A percentile compares a stretch with the other conserved stretches of the same genome.
Conservation (phyloP, 2,329 filamentous ascomycete genomes). For the Aspergillus candidus region DNA sequence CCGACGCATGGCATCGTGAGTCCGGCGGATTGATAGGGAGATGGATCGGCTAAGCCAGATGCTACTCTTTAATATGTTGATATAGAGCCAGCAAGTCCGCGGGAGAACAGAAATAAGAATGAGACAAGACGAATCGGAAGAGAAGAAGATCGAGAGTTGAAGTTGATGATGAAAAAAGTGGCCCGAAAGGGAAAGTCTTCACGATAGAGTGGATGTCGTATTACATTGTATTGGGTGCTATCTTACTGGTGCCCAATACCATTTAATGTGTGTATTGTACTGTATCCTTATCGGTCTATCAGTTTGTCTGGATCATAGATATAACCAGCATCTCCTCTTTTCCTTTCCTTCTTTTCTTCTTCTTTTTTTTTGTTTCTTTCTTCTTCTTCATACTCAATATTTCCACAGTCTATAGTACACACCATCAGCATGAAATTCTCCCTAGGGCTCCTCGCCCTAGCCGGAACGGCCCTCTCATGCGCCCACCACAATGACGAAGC, state of each 20-base stretch:
- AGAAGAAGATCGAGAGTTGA: slow-evolving; percentile 5
- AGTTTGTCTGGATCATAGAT: not conserved
- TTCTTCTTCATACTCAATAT: not conserved
- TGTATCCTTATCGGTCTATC: too few relatives aligned
- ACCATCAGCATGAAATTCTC: slow-evolving; percentile 24
- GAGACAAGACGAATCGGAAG: slow-evolving; percentile 8
- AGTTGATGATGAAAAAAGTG: slow-evolving; percentile 1
- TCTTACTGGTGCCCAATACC: too few relatives aligned
- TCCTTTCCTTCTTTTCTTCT: slow-evolving; percentile 9
- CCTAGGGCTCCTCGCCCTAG: slow-evolving; percentile 28
- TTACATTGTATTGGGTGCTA: too few relatives aligned
- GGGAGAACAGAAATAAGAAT: slow-evolving; percentile 1
- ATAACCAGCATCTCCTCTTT: slow-evolving; percentile 12
- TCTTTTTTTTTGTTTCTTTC: not conserved
- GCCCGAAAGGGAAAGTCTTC: slow-evolving; percentile 36
- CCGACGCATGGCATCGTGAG: slow-evolving; percentile 44
- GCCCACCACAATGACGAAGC: slow-evolving; percentile 39
- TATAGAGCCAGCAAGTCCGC: not conserved
- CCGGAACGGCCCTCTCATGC: slow-evolving; percentile 27
- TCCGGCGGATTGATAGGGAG: too few relatives aligned
- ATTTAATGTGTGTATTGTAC: too few relatives aligned
- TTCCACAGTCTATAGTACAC: not conserved
- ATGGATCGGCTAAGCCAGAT: not conserved
- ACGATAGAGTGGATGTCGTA: slow-evolving; percentile 14
- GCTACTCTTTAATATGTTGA: too few relatives aligned